These are phyloP conservation scores for Rhizopus arrhizus DNA, from an alignment of 371 early-diverging fungal species.

Conservation along the genomic window DNA sequence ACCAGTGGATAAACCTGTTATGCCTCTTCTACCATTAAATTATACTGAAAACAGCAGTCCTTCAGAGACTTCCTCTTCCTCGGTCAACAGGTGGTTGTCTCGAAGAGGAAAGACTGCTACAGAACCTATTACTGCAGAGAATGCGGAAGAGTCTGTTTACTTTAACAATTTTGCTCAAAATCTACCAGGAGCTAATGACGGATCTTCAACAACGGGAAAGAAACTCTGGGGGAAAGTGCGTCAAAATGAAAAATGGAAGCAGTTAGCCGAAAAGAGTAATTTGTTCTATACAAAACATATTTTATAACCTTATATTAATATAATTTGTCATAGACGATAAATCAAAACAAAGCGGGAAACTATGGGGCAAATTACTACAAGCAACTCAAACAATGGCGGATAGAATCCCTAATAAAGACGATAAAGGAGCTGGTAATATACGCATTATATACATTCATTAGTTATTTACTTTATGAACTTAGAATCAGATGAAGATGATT, in stretches of 20 bases:
- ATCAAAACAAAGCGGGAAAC: slow-evolving; percentile 36
- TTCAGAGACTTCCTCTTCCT: slow-evolving; percentile 1
- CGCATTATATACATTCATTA: not conserved
- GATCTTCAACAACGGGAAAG: slow-evolving; percentile 27
- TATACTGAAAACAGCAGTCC: slow-evolving; percentile 17
- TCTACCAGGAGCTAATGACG: slow-evolving; percentile 27
- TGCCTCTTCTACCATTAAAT: slow-evolving; percentile 40
- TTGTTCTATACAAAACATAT: too few relatives aligned
- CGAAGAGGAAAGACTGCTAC: slow-evolving; percentile 18
- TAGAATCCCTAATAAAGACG: slow-evolving; percentile 50
- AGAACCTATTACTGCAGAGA: slow-evolving; percentile 2
- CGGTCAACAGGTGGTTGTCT: slow-evolving; percentile 19
- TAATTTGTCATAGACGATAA: slow-evolving; percentile 29
- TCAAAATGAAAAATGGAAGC: slow-evolving; percentile 55
- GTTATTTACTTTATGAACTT: not conserved
- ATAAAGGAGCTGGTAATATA: slow-evolving; percentile 36
- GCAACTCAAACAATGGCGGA: slow-evolving; percentile 64
- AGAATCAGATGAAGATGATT: slow-evolving; percentile 65
- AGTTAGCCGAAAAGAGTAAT: slow-evolving; percentile 42
- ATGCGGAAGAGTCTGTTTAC: slow-evolving; percentile 46
- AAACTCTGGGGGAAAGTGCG: slow-evolving; percentile 53
- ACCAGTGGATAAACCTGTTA: slow-evolving; percentile 44
- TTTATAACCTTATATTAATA: too few relatives aligned
- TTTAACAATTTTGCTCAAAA: slow-evolving; percentile 47
- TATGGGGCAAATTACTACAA: slow-evolving; percentile 58